phyloP scores from a whole-genome alignment of 2,329 filamentous ascomycete species.

The Epichloe aotearoae region DNA sequence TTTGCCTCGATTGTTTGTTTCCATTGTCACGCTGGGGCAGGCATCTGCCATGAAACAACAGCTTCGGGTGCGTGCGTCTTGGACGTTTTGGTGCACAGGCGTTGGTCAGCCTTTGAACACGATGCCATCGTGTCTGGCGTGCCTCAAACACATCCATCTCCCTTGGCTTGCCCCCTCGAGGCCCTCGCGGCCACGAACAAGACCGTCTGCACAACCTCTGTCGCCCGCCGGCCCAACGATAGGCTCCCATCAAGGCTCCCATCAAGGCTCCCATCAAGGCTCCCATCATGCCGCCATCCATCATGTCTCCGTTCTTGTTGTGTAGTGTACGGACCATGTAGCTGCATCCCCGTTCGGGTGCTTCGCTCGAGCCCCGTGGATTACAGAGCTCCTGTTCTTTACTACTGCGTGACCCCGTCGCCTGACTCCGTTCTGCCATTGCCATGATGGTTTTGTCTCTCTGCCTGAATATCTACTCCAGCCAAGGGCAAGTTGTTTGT shows the following conservation, averaged over 20 bases:
- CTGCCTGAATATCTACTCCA: not conserved
- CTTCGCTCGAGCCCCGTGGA: not conserved
- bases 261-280: not conserved
- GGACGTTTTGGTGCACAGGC: not conserved
- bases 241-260: not conserved
- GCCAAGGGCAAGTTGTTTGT: not conserved
- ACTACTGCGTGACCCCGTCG: not conserved
- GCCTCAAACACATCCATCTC: not conserved
- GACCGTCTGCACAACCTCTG: not conserved
- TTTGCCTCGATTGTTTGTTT: not conserved
- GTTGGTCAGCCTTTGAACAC: not conserved
- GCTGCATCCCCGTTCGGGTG: not conserved
- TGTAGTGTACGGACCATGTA: not conserved
- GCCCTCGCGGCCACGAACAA: not conserved
- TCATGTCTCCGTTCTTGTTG: not conserved
- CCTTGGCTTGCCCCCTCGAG: not conserved
- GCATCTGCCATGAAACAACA: slow-evolving; percentile 1
- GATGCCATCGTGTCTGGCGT: not conserved
- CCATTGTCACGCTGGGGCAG: not conserved
- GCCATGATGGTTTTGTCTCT: not conserved
- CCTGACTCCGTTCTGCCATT: not conserved
- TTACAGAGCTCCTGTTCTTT: not conserved
- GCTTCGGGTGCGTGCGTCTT: slow-evolving; percentile 3
- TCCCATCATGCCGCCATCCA: not conserved
- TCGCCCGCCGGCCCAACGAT: not conserved